These are phyloP conservation scores for Hypoxylon sp. DNA, from an alignment of 2,329 filamentous ascomycete species.

Conservation along the genomic window DNA sequence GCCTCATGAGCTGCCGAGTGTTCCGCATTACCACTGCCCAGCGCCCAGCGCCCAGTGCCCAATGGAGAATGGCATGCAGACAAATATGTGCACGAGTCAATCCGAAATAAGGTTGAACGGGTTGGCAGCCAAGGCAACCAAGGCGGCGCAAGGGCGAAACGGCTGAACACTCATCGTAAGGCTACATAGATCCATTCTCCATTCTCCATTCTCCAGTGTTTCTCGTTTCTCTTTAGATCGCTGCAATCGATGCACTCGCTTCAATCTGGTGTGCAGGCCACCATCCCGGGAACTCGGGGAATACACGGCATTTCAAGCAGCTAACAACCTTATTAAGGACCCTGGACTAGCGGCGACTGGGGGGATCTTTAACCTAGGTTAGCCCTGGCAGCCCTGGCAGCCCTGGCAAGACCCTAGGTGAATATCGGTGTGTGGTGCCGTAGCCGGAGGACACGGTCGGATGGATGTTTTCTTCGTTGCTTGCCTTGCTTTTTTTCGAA, in stretches of 20 bases:
- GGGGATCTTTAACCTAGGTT: slow-evolving; percentile 4
- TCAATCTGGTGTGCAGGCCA: slow-evolving; percentile 9
- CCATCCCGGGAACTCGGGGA: slow-evolving; percentile 36
- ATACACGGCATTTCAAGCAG: slow-evolving; percentile 35
- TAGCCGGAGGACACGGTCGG: slow-evolving; percentile 9
- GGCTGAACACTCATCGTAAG: slow-evolving; percentile 14
- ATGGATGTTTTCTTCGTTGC: neutral
- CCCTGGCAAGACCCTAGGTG: neutral
- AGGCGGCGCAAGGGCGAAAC: slow-evolving; percentile 2
- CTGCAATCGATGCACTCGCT: slow-evolving; percentile 2
- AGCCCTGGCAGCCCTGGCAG: neutral
- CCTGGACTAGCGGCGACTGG: neutral
- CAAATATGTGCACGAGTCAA: slow-evolving; percentile 24
- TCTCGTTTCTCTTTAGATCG: slow-evolving; percentile 20
- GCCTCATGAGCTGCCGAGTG: slow-evolving; percentile 29
- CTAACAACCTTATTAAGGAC: slow-evolving; percentile 21
- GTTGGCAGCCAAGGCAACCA: neutral
- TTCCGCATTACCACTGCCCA: slow-evolving; percentile 27
- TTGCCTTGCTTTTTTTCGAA: neutral
- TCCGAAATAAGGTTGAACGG: slow-evolving; percentile 28
- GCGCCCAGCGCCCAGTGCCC: neutral
- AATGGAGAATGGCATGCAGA: slow-evolving; percentile 28
- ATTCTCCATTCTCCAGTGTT: slow-evolving; percentile 7
- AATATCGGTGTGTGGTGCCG: slow-evolving; percentile 6
- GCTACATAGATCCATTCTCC: slow-evolving; percentile 13